Conservation (phyloP, 495 filamentous ascomycete species). For the Tricharina praecox region DNA sequence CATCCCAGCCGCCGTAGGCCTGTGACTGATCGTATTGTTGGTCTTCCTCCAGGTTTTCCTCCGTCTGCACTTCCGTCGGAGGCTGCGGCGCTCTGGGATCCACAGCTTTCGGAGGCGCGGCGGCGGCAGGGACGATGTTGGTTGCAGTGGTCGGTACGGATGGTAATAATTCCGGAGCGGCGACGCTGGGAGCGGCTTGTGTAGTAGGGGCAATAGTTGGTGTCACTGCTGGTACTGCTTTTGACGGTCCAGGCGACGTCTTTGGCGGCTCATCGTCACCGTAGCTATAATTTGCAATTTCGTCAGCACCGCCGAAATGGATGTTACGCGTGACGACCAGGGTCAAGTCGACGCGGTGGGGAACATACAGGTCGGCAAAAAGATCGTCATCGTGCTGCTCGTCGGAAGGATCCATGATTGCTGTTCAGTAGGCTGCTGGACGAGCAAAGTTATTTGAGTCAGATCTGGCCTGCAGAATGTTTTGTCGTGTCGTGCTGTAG, state of each 20-base stretch:
- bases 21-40: constrained; percentile 17
- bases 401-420: constrained; percentile 33
- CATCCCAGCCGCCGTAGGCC: constrained; percentile 24
- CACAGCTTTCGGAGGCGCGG: constrained; percentile 18
- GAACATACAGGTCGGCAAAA: constrained; percentile 86
- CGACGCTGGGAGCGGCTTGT: too few species aligned
- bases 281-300: too few species aligned
- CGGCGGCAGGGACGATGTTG: constrained; percentile 2
- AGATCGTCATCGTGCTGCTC: constrained; percentile 85
- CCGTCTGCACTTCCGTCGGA: constrained; percentile 7
- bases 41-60: constrained; percentile 13
- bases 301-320: too few species aligned
- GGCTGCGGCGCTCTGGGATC: constrained; percentile 22
- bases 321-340: constrained; percentile 8
- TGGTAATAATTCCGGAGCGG: too few species aligned
- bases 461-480: too few species aligned
- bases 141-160: constrained; percentile 6
- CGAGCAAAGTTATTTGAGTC: too few species aligned
- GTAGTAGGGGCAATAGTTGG: too few species aligned
- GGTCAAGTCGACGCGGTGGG: too few species aligned
- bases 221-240: too few species aligned
- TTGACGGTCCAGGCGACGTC: constrained; percentile 10
- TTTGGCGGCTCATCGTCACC: constrained; percentile 53
- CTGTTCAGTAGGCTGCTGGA: too few species aligned
- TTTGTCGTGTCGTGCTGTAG: too few species aligned